phyloP scores from a whole-genome alignment of 106 monocot species.

The Allium cepa region DNA sequence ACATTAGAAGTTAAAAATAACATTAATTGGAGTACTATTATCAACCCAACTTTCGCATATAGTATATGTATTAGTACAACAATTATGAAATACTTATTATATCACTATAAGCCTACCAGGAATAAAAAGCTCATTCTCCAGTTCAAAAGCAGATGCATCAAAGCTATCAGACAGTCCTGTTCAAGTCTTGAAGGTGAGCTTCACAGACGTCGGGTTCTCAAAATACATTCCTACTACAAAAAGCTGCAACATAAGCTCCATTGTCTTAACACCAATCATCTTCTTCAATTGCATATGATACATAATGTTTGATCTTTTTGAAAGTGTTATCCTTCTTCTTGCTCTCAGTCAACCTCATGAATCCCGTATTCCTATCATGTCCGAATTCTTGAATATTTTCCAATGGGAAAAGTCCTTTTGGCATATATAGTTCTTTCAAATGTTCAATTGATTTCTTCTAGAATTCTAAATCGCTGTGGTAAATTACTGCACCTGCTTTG shows the following conservation, averaged over 20 bases:
- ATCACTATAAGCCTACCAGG: no score
- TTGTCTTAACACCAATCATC: constrained; percentile 8
- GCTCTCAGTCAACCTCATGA: no score
- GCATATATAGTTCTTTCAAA: neutral
- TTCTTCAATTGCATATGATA: constrained; percentile 2
- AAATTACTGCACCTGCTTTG: neutral
- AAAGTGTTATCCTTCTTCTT: no score
- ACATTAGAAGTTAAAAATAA: no score
- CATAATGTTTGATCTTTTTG: neutral
- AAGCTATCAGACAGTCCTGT: constrained; percentile 13
- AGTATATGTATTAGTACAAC: no score
- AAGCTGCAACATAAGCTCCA: no score
- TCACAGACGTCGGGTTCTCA: neutral
- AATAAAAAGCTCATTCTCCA: neutral
- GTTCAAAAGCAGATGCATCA: neutral
- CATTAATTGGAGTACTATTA: no score
- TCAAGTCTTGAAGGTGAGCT: constrained; percentile 14
- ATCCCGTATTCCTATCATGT: neutral
- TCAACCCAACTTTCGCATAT: no score
- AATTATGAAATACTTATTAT: no score
- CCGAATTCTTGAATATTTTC: neutral
- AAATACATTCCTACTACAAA: no score
- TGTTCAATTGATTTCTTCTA: neutral
- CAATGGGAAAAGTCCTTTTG: neutral
- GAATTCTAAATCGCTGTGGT: constrained; percentile 1